Evolutionary conservation across 2,329 filamentous ascomycete species (phyloP).

Genomic region (Paecilomyces formosus): DNA sequence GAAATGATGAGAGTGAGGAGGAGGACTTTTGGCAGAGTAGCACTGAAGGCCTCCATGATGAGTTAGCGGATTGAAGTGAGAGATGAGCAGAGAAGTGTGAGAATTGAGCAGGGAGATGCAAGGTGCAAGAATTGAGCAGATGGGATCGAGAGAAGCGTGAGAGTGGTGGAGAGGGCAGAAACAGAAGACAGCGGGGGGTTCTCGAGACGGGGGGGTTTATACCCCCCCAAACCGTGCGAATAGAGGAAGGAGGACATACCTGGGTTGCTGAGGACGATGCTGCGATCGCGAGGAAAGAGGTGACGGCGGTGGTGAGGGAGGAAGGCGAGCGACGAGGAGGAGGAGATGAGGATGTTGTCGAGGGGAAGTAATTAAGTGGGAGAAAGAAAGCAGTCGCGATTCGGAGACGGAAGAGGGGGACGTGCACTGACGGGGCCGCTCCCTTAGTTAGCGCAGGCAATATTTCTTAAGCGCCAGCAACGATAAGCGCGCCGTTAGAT

Average conservation of each 20-base stretch:
- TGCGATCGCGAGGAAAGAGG: background rate
- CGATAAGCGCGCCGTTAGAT: background rate
- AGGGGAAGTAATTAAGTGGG: background rate
- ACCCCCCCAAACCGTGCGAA: background rate
- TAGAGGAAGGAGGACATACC: background rate
- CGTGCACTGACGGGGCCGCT: background rate
- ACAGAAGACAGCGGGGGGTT: background rate
- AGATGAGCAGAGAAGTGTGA: background rate
- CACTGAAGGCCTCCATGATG: background rate
- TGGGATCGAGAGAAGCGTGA: background rate
- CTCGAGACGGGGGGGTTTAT: background rate
- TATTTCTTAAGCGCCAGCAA: background rate
- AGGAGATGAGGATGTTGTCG: background rate
- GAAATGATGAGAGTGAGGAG: slow-evolving; percentile 5
- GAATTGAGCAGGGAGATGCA: no score
- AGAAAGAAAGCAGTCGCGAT: background rate
- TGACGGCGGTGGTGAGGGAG: background rate
- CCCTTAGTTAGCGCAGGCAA: no score
- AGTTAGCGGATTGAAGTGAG: background rate
- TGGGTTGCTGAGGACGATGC: background rate
- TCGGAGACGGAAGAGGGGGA: background rate
- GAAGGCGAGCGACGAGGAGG: background rate
- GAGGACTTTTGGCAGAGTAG: background rate
- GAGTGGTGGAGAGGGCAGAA: background rate
- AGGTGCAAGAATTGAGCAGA: background rate